Conservation (phyloP, 2,329 filamentous ascomycete genomes). For the Epichloe gansuensis region DNA sequence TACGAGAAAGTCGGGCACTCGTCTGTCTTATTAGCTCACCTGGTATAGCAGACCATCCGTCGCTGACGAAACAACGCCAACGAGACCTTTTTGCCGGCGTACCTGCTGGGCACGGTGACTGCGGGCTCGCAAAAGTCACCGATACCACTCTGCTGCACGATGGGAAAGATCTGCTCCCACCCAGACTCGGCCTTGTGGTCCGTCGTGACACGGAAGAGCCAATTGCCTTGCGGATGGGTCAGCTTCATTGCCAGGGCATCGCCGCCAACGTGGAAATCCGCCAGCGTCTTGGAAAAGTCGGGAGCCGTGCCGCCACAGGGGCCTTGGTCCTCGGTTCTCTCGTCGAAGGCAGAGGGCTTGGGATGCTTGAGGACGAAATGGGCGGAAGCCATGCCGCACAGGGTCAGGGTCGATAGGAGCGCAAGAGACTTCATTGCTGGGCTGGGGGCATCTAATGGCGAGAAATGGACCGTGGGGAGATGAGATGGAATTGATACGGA, state of each 20-base stretch:
- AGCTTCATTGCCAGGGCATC: conserved; percentile 36
- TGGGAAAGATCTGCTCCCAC: conserved; percentile 44
- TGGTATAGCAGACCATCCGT: conserved; percentile 45
- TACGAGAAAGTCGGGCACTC: background rate
- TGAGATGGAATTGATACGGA: background rate
- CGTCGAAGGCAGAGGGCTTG: conserved; percentile 33
- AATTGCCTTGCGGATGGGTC: conserved; percentile 40
- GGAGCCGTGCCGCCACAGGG: conserved; percentile 45
- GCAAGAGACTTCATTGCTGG: conserved; percentile 16
- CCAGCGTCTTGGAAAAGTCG: conserved; percentile 32
- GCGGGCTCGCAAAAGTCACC: conserved; percentile 41
- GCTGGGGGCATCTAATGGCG: background rate
- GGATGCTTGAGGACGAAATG: conserved; percentile 44
- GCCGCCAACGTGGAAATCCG: conserved; percentile 46
- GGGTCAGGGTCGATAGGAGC: conserved; percentile 24
- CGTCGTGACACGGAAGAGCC: conserved; percentile 46
- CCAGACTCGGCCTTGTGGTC: conserved; percentile 33
- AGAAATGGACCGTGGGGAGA: no score
- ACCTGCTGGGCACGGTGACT: conserved; percentile 36
- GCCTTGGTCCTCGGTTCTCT: conserved; percentile 29
- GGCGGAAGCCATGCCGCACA: conserved; percentile 30
- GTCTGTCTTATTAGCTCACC: conserved; percentile 22
- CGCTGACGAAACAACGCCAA: conserved; percentile 39
- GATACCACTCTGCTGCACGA: conserved; percentile 41
- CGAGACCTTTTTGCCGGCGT: conserved; percentile 41